Conservation (phyloP, 768 basidiomycete genomes). For the Myochromella boudieri region DNA sequence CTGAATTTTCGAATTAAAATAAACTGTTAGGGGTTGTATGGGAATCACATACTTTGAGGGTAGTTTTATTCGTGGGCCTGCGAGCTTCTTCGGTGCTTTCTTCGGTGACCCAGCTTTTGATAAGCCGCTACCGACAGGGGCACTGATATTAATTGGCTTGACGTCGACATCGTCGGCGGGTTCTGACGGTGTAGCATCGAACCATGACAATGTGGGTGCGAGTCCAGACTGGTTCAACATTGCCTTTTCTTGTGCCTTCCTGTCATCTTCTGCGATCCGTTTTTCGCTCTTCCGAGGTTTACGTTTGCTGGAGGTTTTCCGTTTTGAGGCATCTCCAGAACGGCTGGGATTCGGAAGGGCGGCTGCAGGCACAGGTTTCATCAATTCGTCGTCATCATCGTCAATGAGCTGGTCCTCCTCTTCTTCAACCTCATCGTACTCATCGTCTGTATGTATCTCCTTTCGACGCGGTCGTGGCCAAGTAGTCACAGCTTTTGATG, state of each 20-base stretch:
- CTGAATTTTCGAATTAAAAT: constrained; percentile 17
- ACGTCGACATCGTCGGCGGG: constrained; percentile 31
- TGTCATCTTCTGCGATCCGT: constrained; percentile 41
- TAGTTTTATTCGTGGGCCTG: constrained; percentile 32
- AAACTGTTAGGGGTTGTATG: not conserved
- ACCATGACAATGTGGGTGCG: constrained; percentile 40
- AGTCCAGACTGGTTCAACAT: constrained; percentile 33
- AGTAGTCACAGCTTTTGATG: constrained; percentile 14
- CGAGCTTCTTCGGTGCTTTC: constrained; percentile 44
- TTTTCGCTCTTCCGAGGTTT: constrained; percentile 57
- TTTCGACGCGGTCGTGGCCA: constrained; percentile 21
- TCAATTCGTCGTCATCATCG: constrained; percentile 47
- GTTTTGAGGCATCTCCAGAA: constrained; percentile 41
- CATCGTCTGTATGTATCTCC: constrained; percentile 42
- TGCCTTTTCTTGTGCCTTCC: constrained; percentile 45
- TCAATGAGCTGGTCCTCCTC: constrained; percentile 83
- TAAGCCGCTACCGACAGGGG: constrained; percentile 21
- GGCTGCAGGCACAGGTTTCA: constrained; percentile 30
- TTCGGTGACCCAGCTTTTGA: constrained; percentile 48
- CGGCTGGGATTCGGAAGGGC: constrained; percentile 25
- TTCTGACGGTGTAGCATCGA: constrained; percentile 40
- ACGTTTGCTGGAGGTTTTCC: constrained; percentile 48
- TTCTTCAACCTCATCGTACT: constrained; percentile 64
- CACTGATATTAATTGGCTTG: constrained; percentile 14
- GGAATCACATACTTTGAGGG: constrained; percentile 29